These are phyloP conservation scores for Scedosporium dehoogii DNA, from an alignment of 2,329 filamentous ascomycete species.

Conservation along the genomic window DNA sequence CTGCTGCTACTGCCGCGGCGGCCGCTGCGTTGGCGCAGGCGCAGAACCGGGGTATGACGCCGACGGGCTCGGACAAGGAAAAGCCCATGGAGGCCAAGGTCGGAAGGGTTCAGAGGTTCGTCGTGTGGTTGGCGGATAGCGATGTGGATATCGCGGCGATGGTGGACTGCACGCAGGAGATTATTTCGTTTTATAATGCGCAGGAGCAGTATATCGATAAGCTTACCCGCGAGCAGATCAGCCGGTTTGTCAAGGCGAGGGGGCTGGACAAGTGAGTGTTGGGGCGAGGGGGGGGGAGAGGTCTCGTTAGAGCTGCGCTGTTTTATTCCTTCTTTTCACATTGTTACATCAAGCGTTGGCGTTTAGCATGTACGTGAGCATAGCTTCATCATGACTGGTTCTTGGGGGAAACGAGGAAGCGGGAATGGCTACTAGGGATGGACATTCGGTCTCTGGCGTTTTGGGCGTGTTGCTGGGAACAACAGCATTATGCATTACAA, in stretches of 20 bases:
- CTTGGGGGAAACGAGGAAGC: not conserved
- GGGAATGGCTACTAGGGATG: too few relatives aligned
- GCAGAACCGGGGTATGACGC: constrained; percentile 19
- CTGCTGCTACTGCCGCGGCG: constrained; percentile 37
- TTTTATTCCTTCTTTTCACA: not conserved
- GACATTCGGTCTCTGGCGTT: too few relatives aligned
- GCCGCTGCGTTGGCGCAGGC: constrained; percentile 38
- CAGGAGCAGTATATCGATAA: constrained; percentile 53
- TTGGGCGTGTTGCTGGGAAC: too few relatives aligned
- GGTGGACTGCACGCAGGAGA: constrained; percentile 83
- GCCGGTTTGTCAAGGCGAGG: constrained; percentile 48
- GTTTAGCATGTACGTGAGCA: not conserved
- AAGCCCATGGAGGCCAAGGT: constrained; percentile 20
- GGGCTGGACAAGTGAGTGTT: constrained; percentile 39
- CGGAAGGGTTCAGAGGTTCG: constrained; percentile 48
- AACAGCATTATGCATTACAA: too few relatives aligned
- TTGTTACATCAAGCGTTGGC: not conserved
- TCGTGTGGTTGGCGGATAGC: constrained; percentile 78
- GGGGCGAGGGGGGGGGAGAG: not conserved
- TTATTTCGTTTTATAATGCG: constrained; percentile 78
- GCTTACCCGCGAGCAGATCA: constrained; percentile 46
- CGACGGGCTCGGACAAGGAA: constrained; percentile 24
- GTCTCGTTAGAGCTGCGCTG: not conserved
- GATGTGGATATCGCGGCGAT: constrained; percentile 75
- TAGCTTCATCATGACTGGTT: not conserved